phyloP scores from a whole-genome alignment of 106 monocot genomes.

The Cymbidium sinense region DNA sequence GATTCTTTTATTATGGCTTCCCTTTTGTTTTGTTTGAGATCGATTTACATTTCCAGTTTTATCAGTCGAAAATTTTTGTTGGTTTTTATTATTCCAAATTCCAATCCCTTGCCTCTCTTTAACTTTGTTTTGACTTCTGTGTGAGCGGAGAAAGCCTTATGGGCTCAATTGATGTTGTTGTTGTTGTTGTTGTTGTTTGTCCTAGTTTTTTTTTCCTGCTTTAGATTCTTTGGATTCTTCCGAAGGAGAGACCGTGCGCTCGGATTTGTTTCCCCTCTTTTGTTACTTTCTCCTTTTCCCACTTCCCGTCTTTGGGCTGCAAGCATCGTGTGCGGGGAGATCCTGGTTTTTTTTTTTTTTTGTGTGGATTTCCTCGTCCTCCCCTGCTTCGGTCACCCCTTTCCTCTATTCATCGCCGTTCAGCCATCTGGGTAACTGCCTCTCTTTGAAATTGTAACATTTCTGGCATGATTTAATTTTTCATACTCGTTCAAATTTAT shows the following conservation, averaged over 20 bases:
- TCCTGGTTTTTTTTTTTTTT: background rate
- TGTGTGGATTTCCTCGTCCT: background rate
- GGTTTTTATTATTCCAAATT: background rate
- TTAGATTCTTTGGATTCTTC: background rate
- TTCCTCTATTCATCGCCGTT: background rate
- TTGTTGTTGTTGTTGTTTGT: background rate
- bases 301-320: background rate
- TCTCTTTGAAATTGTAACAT: background rate
- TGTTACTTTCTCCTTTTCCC: constrained; percentile 9
- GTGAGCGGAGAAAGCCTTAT: background rate
- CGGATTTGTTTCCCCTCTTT: constrained; percentile 6
- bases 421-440: no score
- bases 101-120: background rate
- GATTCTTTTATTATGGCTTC: background rate
- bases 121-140: background rate
- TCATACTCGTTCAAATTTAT: background rate
- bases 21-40: background rate
- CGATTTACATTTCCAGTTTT: background rate
- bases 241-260: background rate
- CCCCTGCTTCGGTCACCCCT: background rate
- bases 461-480: background rate
- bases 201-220: background rate
- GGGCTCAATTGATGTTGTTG: background rate
- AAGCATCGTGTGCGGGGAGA: background rate
- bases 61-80: background rate